A percentile compares a stretch with the other conserved stretches of the same genome.
Evolutionary conservation across 352 stramenopile genomes (phyloP).

Genomic region (Phytophthora pseudosyringae): DNA sequence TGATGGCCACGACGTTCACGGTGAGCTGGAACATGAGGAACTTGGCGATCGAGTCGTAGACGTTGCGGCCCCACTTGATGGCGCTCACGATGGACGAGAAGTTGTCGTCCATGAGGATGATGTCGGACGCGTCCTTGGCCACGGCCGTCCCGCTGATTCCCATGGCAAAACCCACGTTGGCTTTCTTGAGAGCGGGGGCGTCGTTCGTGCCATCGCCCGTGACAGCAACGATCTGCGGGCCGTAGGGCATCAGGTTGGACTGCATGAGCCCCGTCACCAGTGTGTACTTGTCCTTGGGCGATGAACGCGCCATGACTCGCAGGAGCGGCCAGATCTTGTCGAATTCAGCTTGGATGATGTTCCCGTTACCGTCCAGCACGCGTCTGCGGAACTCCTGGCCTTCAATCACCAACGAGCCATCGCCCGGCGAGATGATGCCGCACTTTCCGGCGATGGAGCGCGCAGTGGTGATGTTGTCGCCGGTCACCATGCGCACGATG

Average conservation of each 20-base stretch:
- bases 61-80: conserved; percentile 95
- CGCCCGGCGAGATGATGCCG: conserved; percentile 63
- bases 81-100: conserved; percentile 97
- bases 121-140: conserved; percentile 96
- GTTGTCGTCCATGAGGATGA: conserved; percentile 97
- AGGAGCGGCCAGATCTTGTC: conserved; percentile 93
- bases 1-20: conserved; percentile 96
- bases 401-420: conserved; percentile 73
- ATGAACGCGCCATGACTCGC: conserved; percentile 93
- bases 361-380: conserved; percentile 68
- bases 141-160: conserved; percentile 96
- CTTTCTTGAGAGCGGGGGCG: conserved; percentile 95
- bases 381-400: conserved; percentile 69
- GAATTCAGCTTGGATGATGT: conserved; percentile 88
- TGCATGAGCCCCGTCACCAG: conserved; percentile 94
- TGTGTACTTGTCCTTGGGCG: conserved; percentile 97
- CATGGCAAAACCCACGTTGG: conserved; percentile 98
- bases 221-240: conserved; percentile 93
- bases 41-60: conserved; percentile 98
- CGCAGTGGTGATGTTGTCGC: conserved; percentile 97
- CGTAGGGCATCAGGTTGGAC: conserved; percentile 76
- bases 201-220: conserved; percentile 98
- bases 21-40: conserved; percentile 99
- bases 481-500: conserved; percentile 98
- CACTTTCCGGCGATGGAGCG: conserved; percentile 80